A percentile compares a stretch with the other conserved stretches of the same genome.
Evolutionary conservation across 352 stramenopile genomes (phyloP).

Genomic region (Phytophthora sojae): DNA sequence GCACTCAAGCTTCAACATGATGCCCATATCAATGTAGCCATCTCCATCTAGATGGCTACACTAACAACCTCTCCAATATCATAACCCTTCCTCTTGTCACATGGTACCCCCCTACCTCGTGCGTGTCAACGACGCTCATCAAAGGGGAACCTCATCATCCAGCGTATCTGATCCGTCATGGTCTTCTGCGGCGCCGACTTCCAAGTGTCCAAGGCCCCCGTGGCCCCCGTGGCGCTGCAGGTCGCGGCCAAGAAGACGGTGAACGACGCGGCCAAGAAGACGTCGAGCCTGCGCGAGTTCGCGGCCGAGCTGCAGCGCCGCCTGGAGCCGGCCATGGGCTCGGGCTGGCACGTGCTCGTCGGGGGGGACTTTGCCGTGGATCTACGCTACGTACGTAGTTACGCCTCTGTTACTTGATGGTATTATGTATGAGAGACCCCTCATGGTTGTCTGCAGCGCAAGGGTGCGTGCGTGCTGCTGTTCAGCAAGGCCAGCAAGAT

Average conservation of each 20-base stretch:
- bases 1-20: no score
- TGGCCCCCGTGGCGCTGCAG: conserved; percentile 50
- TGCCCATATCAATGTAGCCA: not conserved
- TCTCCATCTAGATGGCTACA: not conserved
- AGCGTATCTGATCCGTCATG: conserved; percentile 39
- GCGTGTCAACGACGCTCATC: not conserved
- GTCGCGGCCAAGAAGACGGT: conserved; percentile 53
- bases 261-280: conserved; percentile 62
- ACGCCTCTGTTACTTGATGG: conserved; percentile 4
- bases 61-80: not conserved
- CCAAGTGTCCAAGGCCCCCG: conserved; percentile 65
- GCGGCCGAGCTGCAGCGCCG: conserved; percentile 42
- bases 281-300: conserved; percentile 71
- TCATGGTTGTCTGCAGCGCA: conserved; percentile 47
- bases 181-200: conserved; percentile 66
- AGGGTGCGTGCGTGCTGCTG: conserved; percentile 71
- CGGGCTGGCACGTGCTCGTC: conserved; percentile 76
- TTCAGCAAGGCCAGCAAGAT: conserved; percentile 67
- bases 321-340: conserved; percentile 56
- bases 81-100: not conserved
- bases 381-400: conserved; percentile 70
- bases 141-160: not conserved
- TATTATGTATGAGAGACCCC: not conserved
- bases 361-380: conserved; percentile 79
- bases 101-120: not conserved